These are phyloP conservation scores for Mortierella sp. DNA, from an alignment of 371 early-diverging fungal genomes.

Conservation along the genomic window DNA sequence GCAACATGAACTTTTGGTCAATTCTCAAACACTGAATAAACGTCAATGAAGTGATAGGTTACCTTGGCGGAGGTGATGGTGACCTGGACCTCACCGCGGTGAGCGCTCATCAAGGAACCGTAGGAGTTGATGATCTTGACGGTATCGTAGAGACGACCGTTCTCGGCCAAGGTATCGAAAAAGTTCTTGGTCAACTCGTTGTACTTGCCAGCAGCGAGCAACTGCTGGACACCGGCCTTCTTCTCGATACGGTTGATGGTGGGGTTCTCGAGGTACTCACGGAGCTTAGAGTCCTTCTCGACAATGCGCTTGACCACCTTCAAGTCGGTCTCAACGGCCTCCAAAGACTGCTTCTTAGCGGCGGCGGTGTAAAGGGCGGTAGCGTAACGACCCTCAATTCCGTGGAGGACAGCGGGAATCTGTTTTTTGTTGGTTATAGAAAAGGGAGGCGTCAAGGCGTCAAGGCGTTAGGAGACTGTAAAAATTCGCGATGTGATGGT, in stretches of 20 bases:
- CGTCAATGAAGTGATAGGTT: constrained; percentile 18
- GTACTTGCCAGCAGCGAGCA: constrained; percentile 78
- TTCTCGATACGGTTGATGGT: constrained; percentile 84
- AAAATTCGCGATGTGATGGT: background rate
- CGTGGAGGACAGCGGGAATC: constrained; percentile 90
- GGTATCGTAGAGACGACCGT: constrained; percentile 92
- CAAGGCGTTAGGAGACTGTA: background rate
- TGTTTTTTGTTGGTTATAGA: constrained; percentile 44
- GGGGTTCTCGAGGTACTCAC: constrained; percentile 89
- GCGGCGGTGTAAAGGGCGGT: constrained; percentile 97
- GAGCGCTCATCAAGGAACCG: constrained; percentile 89
- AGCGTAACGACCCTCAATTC: constrained; percentile 98
- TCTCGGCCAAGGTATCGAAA: constrained; percentile 92
- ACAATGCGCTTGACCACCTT: constrained; percentile 75
- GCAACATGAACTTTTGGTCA: background rate
- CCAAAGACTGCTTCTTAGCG: constrained; percentile 84
- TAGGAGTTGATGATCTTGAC: constrained; percentile 86
- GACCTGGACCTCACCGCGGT: constrained; percentile 93
- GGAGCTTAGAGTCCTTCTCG: constrained; percentile 81
- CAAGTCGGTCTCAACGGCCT: constrained; percentile 91
- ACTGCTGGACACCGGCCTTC: constrained; percentile 78
- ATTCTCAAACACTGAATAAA: background rate
- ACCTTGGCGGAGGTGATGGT: constrained; percentile 93
- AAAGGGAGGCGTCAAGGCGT: background rate
- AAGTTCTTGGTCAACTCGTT: constrained; percentile 90